Percentiles rank a stretch among this genome's conserved stretches.
Evolutionary conservation across 2,329 filamentous ascomycete species (phyloP).

Genomic region (Plectosphaerella plurivora): DNA sequence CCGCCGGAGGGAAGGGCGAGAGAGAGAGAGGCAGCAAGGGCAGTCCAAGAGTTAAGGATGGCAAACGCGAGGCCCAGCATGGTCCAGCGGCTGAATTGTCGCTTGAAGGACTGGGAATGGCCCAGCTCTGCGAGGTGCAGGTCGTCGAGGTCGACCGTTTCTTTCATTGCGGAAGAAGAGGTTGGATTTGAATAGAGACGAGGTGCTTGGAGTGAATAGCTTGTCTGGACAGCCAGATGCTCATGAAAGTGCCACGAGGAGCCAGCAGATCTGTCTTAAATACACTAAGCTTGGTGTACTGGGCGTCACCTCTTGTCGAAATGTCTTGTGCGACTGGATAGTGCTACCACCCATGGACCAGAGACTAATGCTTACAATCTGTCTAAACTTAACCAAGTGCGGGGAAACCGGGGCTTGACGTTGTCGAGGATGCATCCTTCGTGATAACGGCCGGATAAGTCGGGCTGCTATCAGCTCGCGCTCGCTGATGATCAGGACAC

Average conservation of each 20-base stretch:
- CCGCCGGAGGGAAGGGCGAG: conserved; percentile 65
- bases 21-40: conserved; percentile 40
- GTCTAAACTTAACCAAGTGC: background rate
- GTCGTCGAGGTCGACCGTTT: background rate
- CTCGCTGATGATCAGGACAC: no score
- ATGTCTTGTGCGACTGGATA: no score
- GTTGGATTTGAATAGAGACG: background rate
- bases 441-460: no score
- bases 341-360: no score
- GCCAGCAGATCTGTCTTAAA: no score
- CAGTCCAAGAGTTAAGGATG: conserved; percentile 47
- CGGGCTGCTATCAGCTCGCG: no score
- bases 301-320: no score
- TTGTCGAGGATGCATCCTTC: no score
- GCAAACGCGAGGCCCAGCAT: conserved; percentile 45
- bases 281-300: no score
- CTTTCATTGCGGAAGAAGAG: background rate
- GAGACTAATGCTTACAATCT: background rate
- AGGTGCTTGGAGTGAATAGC: background rate
- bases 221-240: no score
- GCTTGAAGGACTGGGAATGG: background rate
- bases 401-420: background rate
- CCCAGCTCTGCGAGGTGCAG: background rate
- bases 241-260: no score
- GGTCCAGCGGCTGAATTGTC: conserved; percentile 8